Base-by-base conservation (phyloP, 2,329 filamentous ascomycete genomes). In the Xylariales sp. region DNA sequence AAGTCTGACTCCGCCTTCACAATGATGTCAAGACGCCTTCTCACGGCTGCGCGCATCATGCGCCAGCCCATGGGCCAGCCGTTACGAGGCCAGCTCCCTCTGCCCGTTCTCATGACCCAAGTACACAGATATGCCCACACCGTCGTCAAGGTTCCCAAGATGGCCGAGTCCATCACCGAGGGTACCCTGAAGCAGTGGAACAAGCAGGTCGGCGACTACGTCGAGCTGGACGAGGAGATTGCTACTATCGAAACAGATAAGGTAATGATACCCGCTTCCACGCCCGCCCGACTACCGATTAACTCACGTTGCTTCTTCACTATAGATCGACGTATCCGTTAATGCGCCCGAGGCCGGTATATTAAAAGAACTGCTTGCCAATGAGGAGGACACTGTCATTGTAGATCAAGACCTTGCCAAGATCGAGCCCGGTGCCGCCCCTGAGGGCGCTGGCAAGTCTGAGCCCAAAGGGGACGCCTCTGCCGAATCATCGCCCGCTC, bases 241-340 rank as follows among this genome's bases (percentile, higher is more conserved):
- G 96, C 96, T 39, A 97, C 95, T 57, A 99, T 99, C 78, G 96
- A 99, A 83, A 99, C 96, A 14, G 96, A 99, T 87, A 99, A 99
- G 90, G 93, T 93, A 83, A 71, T 52, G 62, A 28, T 55, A 34
- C 43, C 18, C 23, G 39, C 18, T 32, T 39, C 39, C 53, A 45
- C 41, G 1, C 55, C 56, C 49, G 36, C 48, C 52, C 49, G 50
- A 30, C 50, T 56, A 16, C 23, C 23, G 10, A 46, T 65, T 71
- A 39, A 67, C 59, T 56, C 60, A 34, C 28, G 8, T 67, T 50
- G 39, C 18, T 45, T 66, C 43, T 67, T 62, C 23, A 28, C 55
- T 36, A 1, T 69, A 96, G 94, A 98, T 98, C 78, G 96, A 99
- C 80, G 93, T 99, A 53, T 91, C 95, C 32, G 94, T 99, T 78